Base-by-base conservation (phyloP, 2,329 filamentous ascomycete species). In the Colletotrichum horii region DNA sequence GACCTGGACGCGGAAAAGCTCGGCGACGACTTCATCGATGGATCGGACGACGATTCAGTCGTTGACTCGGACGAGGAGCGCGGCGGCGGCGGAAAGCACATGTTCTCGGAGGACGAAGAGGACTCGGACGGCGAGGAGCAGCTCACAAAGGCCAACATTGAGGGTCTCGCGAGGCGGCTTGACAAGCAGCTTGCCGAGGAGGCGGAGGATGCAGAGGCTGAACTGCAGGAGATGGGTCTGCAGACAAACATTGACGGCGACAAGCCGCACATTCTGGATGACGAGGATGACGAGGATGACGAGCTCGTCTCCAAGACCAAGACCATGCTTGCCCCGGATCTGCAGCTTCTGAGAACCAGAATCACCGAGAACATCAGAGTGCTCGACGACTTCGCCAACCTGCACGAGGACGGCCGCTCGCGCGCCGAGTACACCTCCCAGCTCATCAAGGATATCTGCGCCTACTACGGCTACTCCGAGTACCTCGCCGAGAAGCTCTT, bases 401-500 rank as follows among this genome's bases (percentile, higher is more conserved):
- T 98, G 15, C 91, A 93, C 28, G 94, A 98, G 83, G 91, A 94
- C 52, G 94, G 93, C 34, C 92, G 95, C 79, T 97, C 95, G 72
- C 92, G 97, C 80, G 91, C 94, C 67, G 97, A 98, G 82, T 98
- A 99, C 84, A 95, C 94, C 16, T 89, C 92, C 26, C 94, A 97
- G 84, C 89, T 99, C 71, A 86, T 98, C 76, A 94, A 95, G 85
- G 97, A 99, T 82, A 94, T 98, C 75, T 98, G 96, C 87, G 92
- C 94, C 71, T 99, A 99, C 89, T 99, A 99, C 83, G 96, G 96
- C 76, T 99, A 99, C 88, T 97, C 95, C 5, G 92, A 94, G 48
- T 98, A 94, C 86, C 90, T 99, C n/a, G 97, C 96, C 6, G 95
- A 98, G 85, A 99, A 98, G 89, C 92, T 99, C 19, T 96, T 96